A percentile compares a stretch with the other conserved stretches of the same genome.
These are phyloP conservation scores for Pestalotiopsis sp. DNA, from an alignment of 2,329 filamentous ascomycete species.

Conservation along the genomic window DNA sequence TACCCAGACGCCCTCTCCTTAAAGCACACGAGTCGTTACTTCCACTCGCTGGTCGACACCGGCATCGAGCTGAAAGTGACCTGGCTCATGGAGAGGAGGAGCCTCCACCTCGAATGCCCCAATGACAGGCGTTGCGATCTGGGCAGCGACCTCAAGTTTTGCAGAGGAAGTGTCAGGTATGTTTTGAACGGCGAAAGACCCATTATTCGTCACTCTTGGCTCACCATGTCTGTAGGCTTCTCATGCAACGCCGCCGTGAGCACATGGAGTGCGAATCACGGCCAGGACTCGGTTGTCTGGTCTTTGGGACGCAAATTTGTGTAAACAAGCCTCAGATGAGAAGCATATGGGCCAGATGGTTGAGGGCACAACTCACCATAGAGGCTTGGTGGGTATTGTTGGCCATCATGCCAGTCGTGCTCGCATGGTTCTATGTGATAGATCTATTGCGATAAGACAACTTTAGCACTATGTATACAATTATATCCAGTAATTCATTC, in stretches of 20 bases:
- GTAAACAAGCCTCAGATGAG: conserved; percentile 42
- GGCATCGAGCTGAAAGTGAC: conserved; percentile 67
- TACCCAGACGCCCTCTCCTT: conserved; percentile 74
- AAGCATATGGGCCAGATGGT: conserved; percentile 51
- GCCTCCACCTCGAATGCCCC: conserved; percentile 67
- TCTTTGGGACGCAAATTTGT: conserved; percentile 53
- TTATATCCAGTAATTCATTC: not conserved
- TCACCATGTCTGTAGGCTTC: conserved; percentile 39
- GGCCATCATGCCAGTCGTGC: conserved; percentile 41
- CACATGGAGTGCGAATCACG: conserved; percentile 64
- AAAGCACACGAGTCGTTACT: conserved; percentile 67
- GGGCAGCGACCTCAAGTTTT: conserved; percentile 62
- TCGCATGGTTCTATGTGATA: conserved; percentile 34
- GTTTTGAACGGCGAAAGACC: conserved; percentile 22
- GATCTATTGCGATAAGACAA: conserved; percentile 1
- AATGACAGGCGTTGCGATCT: conserved; percentile 60
- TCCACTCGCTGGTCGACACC: conserved; percentile 67
- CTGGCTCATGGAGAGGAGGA: conserved; percentile 69
- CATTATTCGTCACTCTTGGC: not conserved
- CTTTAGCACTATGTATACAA: not conserved
- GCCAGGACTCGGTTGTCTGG: conserved; percentile 58
- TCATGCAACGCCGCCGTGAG: conserved; percentile 62
- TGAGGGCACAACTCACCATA: conserved; percentile 45
- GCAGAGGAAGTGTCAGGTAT: conserved; percentile 60
- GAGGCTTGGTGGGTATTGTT: conserved; percentile 54